These are phyloP conservation scores for Trichosporon sp. DNA, from an alignment of 1,284 basidiomycete species.

Conservation along the genomic window DNA sequence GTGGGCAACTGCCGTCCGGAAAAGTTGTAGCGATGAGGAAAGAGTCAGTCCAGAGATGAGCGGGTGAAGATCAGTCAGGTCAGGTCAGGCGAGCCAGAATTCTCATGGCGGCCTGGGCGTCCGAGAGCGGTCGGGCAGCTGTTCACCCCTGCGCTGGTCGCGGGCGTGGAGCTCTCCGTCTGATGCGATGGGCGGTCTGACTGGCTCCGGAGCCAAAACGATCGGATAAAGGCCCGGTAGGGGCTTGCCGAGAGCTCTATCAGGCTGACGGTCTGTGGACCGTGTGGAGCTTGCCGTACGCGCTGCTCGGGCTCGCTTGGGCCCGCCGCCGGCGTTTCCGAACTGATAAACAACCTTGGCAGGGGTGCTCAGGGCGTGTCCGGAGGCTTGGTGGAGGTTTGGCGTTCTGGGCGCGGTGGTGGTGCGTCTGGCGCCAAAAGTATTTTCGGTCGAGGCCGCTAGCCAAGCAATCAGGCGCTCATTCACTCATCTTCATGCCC, in stretches of 20 bases:
- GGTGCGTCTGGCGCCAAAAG: background rate
- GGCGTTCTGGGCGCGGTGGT: background rate
- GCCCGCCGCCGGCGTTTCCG: background rate
- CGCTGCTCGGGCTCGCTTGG: background rate
- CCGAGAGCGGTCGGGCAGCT: background rate
- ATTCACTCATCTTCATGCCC: background rate
- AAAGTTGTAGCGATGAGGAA: background rate
- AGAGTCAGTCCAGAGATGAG: background rate
- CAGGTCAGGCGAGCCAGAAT: background rate
- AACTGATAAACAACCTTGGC: conserved; percentile 3
- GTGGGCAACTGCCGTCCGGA: background rate
- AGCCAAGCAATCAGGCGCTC: background rate
- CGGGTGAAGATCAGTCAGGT: background rate
- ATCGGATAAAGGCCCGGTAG: conserved; percentile 8
- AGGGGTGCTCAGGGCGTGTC: background rate
- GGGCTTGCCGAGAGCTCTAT: background rate
- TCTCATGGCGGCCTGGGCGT: background rate
- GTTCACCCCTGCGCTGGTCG: no score
- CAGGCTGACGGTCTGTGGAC: background rate
- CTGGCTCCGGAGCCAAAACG: background rate
- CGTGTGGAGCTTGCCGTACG: background rate
- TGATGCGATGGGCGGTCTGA: background rate
- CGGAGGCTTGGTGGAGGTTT: background rate
- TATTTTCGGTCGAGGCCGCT: background rate
- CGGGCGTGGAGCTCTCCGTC: background rate